Conservation (phyloP, 345 rosid species). For the Citrus maxima region DNA sequence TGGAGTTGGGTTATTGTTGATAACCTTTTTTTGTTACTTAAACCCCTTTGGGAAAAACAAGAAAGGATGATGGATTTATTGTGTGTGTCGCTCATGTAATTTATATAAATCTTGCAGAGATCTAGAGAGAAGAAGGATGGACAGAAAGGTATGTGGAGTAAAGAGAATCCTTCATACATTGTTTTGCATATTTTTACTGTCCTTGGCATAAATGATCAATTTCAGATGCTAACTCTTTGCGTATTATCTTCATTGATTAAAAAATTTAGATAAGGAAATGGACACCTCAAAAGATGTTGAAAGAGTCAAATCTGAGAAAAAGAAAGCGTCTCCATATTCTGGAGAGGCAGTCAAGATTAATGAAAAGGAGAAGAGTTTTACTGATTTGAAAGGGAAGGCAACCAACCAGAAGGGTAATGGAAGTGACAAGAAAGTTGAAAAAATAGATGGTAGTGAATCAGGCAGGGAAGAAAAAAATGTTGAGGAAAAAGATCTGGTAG, state of each 20-base stretch:
- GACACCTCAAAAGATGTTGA: slow-evolving; percentile 38
- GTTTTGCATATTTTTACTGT: slow-evolving; percentile 2
- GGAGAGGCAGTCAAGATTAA: slow-evolving; percentile 20
- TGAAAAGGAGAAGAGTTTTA: slow-evolving; percentile 34
- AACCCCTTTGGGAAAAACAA: background rate
- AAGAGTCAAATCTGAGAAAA: slow-evolving; percentile 32
- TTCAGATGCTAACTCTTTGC: background rate
- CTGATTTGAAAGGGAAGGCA: slow-evolving; percentile 32
- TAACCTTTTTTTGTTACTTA: background rate
- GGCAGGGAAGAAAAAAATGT: slow-evolving; percentile 30
- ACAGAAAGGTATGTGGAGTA: slow-evolving; percentile 45
- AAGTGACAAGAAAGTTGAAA: slow-evolving; percentile 29
- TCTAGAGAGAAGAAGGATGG: slow-evolving; percentile 50
- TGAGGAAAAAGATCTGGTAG: slow-evolving; percentile 40
- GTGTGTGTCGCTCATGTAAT: slow-evolving; percentile 1
- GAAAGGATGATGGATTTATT: slow-evolving; percentile 9
- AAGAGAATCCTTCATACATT: slow-evolving; percentile 1
- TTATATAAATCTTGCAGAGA: slow-evolving; percentile 38
- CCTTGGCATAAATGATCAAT: background rate
- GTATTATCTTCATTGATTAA: background rate
- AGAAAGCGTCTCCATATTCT: slow-evolving; percentile 32
- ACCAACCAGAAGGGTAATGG: slow-evolving; percentile 28
- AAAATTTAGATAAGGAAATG: slow-evolving; percentile 30
- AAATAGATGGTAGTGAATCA: slow-evolving; percentile 27
- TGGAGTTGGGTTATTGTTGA: background rate